Conservation (phyloP, 805 yeast species). For the Zygosaccharomyces pseudorouxii region DNA sequence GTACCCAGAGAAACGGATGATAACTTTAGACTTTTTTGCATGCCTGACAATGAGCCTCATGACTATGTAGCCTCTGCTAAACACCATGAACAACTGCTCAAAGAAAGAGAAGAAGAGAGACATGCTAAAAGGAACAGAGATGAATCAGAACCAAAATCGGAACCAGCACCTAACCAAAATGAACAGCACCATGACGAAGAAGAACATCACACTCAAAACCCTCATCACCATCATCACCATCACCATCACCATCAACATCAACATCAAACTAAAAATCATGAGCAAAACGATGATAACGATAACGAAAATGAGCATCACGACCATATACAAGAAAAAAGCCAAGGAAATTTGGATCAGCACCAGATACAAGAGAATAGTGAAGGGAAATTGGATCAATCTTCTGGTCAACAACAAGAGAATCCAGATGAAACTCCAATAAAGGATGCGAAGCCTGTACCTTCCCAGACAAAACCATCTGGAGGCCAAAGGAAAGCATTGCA, state of each 20-base stretch:
- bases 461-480: conserved; percentile 11
- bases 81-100: conserved; percentile 60
- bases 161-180: conserved; percentile 5
- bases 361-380: conserved; percentile 10
- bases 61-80: conserved; percentile 69
- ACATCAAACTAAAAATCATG: not conserved
- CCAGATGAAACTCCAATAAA: not conserved
- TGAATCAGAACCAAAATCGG: conserved; percentile 17
- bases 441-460: conserved; percentile 19
- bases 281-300: conserved; percentile 2
- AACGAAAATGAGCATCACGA: not conserved
- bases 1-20: conserved; percentile 68
- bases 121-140: conserved; percentile 16
- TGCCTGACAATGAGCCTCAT: conserved; percentile 70
- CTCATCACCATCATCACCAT: conserved; percentile 4
- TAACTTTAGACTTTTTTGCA: conserved; percentile 59
- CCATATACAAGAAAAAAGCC: conserved; percentile 9
- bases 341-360: conserved; percentile 1
- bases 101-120: conserved; percentile 38
- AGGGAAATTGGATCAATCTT: not conserved
- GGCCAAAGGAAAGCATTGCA: conserved; percentile 54
- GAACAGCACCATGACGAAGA: conserved; percentile 9
- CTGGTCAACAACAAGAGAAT: not conserved
- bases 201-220: conserved; percentile 8
- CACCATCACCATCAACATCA: conserved; percentile 1